These are phyloP conservation scores for Xylaria venustula DNA, from an alignment of 495 filamentous ascomycete species.

Conservation along the genomic window DNA sequence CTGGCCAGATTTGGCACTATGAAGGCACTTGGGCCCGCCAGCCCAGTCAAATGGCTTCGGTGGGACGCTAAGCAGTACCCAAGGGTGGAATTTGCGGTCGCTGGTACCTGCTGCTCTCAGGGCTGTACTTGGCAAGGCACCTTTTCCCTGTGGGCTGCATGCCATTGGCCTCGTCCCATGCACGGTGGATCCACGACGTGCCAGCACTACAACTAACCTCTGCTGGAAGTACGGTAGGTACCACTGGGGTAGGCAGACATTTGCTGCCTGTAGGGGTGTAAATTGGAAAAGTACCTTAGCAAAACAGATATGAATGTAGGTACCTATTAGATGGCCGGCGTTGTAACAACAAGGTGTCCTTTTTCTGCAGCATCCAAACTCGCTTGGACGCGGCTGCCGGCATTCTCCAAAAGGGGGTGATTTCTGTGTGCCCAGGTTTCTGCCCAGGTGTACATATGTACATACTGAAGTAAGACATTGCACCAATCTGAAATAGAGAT, in stretches of 20 bases:
- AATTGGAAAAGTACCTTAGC: no score
- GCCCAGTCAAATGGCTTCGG: constrained; percentile 2
- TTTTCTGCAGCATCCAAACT: no score
- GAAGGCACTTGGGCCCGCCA: neutral
- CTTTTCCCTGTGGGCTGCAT: neutral
- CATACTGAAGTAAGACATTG: no score
- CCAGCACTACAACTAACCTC: neutral
- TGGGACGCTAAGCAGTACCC: neutral
- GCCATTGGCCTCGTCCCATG: neutral
- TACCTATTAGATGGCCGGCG: no score
- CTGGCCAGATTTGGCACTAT: neutral
- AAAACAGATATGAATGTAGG: no score
- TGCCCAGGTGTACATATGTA: no score
- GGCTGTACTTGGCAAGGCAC: neutral
- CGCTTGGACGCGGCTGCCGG: neutral
- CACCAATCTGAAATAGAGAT: neutral
- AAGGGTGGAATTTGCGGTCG: no score
- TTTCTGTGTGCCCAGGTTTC: neutral
- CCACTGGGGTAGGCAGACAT: no score
- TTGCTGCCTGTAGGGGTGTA: no score
- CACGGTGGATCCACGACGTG: neutral
- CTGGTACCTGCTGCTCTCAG: neutral
- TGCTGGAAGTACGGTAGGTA: no score
- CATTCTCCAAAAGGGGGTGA: neutral
- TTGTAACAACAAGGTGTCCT: no score